A percentile compares a stretch with the other conserved stretches of the same genome.
These are phyloP conservation scores for Bombardia bombarda DNA, from an alignment of 495 filamentous ascomycete genomes.

Conservation along the genomic window DNA sequence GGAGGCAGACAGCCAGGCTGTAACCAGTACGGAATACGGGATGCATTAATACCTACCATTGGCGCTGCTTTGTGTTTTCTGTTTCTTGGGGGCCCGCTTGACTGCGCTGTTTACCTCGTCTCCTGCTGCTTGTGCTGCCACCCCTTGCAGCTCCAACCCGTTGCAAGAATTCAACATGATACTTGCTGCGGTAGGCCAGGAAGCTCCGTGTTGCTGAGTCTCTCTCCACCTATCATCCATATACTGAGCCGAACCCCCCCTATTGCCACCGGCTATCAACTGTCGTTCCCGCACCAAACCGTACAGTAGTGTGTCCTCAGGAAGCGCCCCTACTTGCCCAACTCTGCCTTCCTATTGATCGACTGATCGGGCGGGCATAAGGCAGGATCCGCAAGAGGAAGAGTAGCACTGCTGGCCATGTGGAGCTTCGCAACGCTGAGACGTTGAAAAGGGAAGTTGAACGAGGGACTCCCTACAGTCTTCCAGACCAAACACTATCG, in stretches of 20 bases:
- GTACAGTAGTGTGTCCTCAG: conserved; percentile 4
- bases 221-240: conserved; percentile 13
- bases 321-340: conserved; percentile 2
- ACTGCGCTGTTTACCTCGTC: conserved; percentile 14
- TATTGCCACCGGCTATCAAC: conserved; percentile 6
- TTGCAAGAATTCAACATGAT: conserved; percentile 17
- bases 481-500: conserved; percentile 2
- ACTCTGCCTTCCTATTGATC: conserved; percentile 4
- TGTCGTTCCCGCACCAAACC: conserved; percentile 7
- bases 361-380: too few species aligned
- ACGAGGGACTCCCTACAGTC: too few species aligned
- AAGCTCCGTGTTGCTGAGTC: conserved; percentile 14
- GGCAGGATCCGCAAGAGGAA: conserved; percentile 1
- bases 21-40: too few species aligned
- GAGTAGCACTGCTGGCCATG: conserved; percentile 29
- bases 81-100: conserved; percentile 7
- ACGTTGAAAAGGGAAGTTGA: conserved; percentile 13
- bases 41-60: conserved; percentile 26
- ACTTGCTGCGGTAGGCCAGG: conserved; percentile 17
- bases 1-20: too few species aligned
- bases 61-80: conserved; percentile 15
- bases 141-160: conserved; percentile 14
- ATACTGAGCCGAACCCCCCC: conserved; percentile 14
- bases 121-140: conserved; percentile 8
- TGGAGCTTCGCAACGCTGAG: conserved; percentile 17